Evolutionary conservation across 179 eudicot genomes (phyloP), one percentile per base, ranked within the genome.

Genomic region (Beta macrorhiza): DNA sequence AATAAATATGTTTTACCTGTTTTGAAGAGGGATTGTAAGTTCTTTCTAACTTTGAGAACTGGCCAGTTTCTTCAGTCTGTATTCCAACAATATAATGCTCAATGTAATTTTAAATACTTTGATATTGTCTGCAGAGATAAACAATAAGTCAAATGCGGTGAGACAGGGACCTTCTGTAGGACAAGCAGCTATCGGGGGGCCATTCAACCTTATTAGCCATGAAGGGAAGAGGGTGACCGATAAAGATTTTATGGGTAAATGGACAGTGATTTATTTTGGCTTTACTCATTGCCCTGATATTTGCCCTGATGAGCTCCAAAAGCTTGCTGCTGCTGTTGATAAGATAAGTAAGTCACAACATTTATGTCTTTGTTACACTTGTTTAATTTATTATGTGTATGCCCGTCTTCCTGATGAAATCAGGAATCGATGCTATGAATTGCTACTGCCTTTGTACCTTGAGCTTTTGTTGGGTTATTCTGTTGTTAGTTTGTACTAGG

Each of bases 221-320:
- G 85, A 92, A 78, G 99, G 99, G 74, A 93, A 90, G 79, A 78
- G 85, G 15, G 98, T 93, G 17, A 88, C 98, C 44, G 92, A 93
- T 5, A 89, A 82, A 78, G 94, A 92, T 85, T 93, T 93, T 78
- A 69, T 84, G 85, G 99, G 98, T 62, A 92, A 92, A 83, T 95
- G 99, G 99, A 92, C 91, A 13, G 76, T 95, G 68, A 61, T 95
- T 74, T 95, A 95, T 86, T 95, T 95, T 86, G 99, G 99, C 64
- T 95, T 95, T 83, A 95, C 99, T 59, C 97, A 93, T 82, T 95
- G 99, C 82, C 99, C 99, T 62, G 98, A 95, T 87, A 93, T 95
- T 78, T 95, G 99, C 86, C 99, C 99, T 72, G 99, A 93, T 84
- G 99, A 95, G 84, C 94, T 95, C 75, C 92, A 82, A 75, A 95